Conservation (phyloP, 164 flowering plant genomes). For the Macadamia integrifolia region DNA sequence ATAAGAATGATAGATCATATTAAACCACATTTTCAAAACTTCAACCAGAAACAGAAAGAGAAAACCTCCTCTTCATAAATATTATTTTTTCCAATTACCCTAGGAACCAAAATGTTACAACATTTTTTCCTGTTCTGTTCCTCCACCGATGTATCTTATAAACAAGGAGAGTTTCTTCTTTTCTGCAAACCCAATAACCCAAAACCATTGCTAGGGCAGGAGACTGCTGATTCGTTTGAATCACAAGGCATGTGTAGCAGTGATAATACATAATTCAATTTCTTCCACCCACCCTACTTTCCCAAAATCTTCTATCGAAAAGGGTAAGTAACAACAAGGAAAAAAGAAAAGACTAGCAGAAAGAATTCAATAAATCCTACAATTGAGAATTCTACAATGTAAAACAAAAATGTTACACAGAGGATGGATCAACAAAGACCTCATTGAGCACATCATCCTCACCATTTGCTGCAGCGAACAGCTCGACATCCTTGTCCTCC, state of each 20-base stretch:
- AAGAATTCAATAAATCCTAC: slow-evolving; percentile 59
- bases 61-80: slow-evolving; percentile 22
- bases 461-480: slow-evolving; percentile 60
- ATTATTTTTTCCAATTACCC: slow-evolving; percentile 28
- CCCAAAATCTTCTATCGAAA: slow-evolving; percentile 26
- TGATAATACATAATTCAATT: slow-evolving; percentile 23
- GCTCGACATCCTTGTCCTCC: slow-evolving; percentile 84
- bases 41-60: slow-evolving; percentile 16
- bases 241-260: slow-evolving; percentile 7
- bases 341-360: slow-evolving; percentile 23
- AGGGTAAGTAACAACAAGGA: slow-evolving; percentile 30
- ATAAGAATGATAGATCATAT: slow-evolving; percentile 1
- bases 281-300: slow-evolving; percentile 12
- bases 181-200: slow-evolving; percentile 30
- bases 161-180: slow-evolving; percentile 34
- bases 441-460: slow-evolving; percentile 89
- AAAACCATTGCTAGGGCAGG: slow-evolving; percentile 28
- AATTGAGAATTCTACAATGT: slow-evolving; percentile 26
- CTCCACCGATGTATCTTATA: slow-evolving; percentile 33
- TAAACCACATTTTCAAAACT: slow-evolving; percentile 1
- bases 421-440: slow-evolving; percentile 78
- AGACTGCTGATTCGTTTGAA: slow-evolving; percentile 22
- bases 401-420: slow-evolving; percentile 57
- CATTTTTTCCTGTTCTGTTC: slow-evolving; percentile 30
- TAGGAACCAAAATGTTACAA: slow-evolving; percentile 42